phyloP scores from a whole-genome alignment of 345 rosid genomes.

The Laguncularia racemosa region DNA sequence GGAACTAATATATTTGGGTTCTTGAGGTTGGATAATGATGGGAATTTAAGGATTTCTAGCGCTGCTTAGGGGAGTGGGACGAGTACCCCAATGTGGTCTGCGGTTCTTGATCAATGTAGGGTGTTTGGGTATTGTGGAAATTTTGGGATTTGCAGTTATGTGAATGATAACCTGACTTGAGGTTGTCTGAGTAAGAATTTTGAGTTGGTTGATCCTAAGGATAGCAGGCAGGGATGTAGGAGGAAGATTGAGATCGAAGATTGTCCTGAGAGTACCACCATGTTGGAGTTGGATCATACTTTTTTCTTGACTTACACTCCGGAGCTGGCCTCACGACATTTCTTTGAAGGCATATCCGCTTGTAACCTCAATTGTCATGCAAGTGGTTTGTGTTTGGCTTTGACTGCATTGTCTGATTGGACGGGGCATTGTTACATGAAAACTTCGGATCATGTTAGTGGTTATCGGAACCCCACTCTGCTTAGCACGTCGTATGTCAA shows the following conservation, averaged over 20 bases:
- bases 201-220: too few species aligned
- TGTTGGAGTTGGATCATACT: constrained; percentile 39
- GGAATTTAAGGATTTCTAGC: too few species aligned
- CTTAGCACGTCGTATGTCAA: constrained; percentile 51
- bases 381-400: constrained; percentile 39
- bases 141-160: constrained; percentile 54
- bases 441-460: constrained; percentile 37
- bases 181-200: constrained; percentile 60
- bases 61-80: too few species aligned
- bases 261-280: constrained; percentile 36
- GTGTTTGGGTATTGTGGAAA: constrained; percentile 58
- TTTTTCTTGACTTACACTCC: constrained; percentile 27
- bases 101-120: constrained; percentile 46
- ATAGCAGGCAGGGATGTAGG: constrained; percentile 50
- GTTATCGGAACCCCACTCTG: constrained; percentile 39
- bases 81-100: too few species aligned
- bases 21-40: too few species aligned
- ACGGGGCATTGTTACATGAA: constrained; percentile 52
- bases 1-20: too few species aligned
- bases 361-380: constrained; percentile 44
- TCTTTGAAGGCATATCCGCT: constrained; percentile 29
- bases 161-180: constrained; percentile 34
- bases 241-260: constrained; percentile 37
- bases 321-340: constrained; percentile 17
- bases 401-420: constrained; percentile 52